Conservation (phyloP, 2,329 filamentous ascomycete genomes). For the Arthrobotrys pseudoclavata region DNA sequence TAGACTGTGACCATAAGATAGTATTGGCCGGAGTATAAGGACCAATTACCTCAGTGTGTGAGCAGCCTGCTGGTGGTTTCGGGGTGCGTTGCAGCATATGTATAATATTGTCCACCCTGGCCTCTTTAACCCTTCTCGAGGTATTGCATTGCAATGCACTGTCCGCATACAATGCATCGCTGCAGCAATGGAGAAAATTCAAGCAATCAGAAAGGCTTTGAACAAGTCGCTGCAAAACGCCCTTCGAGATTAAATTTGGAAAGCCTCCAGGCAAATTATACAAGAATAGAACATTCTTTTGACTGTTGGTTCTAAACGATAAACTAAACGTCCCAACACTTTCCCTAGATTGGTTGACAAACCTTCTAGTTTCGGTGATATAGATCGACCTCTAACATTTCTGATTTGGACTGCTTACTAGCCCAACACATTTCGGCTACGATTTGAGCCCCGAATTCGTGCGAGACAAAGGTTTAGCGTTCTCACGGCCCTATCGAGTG, state of each 20-base stretch:
- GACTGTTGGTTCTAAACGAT: too few species aligned
- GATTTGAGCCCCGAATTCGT: conserved; percentile 39
- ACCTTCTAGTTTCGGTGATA: neutral
- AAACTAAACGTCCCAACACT: neutral
- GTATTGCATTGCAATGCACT: too few species aligned
- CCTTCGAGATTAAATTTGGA: too few species aligned
- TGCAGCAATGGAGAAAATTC: too few species aligned
- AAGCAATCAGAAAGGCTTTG: too few species aligned
- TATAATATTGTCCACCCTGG: neutral
- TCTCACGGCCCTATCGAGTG: conserved; percentile 14
- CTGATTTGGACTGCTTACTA: neutral
- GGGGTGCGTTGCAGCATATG: neutral
- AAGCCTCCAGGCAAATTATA: too few species aligned
- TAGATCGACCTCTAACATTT: neutral
- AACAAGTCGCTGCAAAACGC: too few species aligned
- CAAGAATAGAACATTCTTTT: too few species aligned
- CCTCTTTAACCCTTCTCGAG: neutral
- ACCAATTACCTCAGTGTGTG: neutral
- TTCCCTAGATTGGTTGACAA: neutral
- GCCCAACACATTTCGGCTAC: conserved; percentile 20
- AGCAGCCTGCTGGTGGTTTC: neutral
- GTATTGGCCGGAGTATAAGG: neutral
- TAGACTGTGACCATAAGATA: too few species aligned
- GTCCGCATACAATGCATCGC: too few species aligned
- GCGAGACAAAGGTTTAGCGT: conserved; percentile 9